Evolutionary conservation across 257 asterid genomes (phyloP).

Genomic region (Solanum infundibuliforme): DNA sequence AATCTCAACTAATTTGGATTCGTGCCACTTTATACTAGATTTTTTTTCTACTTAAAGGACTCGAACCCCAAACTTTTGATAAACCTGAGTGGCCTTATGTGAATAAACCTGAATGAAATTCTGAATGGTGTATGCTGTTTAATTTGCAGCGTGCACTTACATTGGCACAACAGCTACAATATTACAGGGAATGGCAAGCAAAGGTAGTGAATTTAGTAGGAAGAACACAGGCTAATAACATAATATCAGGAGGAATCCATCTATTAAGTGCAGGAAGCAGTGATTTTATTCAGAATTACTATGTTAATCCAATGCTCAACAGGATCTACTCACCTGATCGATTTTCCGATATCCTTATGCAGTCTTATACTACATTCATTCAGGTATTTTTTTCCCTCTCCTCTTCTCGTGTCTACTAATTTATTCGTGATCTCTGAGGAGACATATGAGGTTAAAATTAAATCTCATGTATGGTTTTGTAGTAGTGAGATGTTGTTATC

Average conservation of each 20-base stretch:
- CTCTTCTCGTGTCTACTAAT: neutral
- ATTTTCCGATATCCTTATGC: slow-evolving; percentile 49
- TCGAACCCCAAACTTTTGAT: too few relatives aligned
- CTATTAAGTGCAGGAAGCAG: slow-evolving; percentile 81
- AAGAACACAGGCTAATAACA: slow-evolving; percentile 26
- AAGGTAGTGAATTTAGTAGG: slow-evolving; percentile 55
- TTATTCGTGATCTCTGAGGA: neutral
- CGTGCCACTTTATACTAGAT: too few relatives aligned
- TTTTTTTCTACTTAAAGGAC: too few relatives aligned
- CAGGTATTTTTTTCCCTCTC: slow-evolving; percentile 24
- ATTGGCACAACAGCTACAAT: slow-evolving; percentile 41
- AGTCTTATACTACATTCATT: slow-evolving; percentile 38
- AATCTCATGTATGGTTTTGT: neutral
- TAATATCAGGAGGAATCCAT: slow-evolving; percentile 59
- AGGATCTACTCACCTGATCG: slow-evolving; percentile 32
- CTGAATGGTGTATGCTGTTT: neutral
- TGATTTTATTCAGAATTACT: slow-evolving; percentile 69
- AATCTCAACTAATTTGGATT: too few relatives aligned
- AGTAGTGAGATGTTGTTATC: neutral
- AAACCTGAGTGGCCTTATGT: neutral
- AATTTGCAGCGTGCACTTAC: slow-evolving; percentile 51
- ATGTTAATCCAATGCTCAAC: slow-evolving; percentile 54
- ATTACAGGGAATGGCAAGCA: slow-evolving; percentile 63
- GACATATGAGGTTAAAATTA: neutral
- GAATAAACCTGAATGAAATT: neutral